phyloP scores from a whole-genome alignment of 345 rosid genomes.

The Eutrema heterophyllum region DNA sequence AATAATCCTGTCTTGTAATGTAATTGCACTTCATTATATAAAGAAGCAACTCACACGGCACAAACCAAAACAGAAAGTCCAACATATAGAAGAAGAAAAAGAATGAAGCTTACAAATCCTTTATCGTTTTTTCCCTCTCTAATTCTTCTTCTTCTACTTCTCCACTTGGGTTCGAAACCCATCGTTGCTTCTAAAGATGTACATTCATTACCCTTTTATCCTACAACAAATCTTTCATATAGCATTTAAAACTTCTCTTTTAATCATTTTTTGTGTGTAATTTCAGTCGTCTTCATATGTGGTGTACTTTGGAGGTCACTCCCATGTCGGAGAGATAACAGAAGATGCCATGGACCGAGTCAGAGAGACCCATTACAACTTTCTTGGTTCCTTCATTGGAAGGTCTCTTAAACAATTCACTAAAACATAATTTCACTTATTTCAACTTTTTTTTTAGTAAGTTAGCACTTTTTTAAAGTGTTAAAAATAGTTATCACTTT shows the following conservation, averaged over 20 bases:
- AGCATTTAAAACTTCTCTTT: background rate
- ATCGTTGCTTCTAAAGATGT: constrained; percentile 47
- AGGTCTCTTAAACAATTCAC: constrained; percentile 38
- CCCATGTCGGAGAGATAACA: constrained; percentile 39
- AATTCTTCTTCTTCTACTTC: constrained; percentile 31
- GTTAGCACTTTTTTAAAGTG: no score
- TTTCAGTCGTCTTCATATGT: constrained; percentile 42
- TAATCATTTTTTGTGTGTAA: background rate
- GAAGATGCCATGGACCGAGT: constrained; percentile 37
- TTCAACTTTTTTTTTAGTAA: no score
- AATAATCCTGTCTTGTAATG: background rate
- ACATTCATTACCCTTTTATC: constrained; percentile 10
- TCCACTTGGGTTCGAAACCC: constrained; percentile 25
- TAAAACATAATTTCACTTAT: no score
- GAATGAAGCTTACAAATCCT: constrained; percentile 19
- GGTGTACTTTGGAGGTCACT: constrained; percentile 81
- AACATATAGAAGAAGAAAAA: constrained; percentile 17
- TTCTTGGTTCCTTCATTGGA: constrained; percentile 65
- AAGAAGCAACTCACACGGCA: constrained; percentile 5
- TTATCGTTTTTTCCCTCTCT: background rate
- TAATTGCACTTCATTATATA: constrained; percentile 7
- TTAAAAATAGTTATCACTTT: no score
- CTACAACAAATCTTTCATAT: background rate
- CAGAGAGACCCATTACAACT: constrained; percentile 48
- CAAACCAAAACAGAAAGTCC: background rate